phyloP scores from a whole-genome alignment of 768 basidiomycete species.

The Tricholoma sp. region DNA sequence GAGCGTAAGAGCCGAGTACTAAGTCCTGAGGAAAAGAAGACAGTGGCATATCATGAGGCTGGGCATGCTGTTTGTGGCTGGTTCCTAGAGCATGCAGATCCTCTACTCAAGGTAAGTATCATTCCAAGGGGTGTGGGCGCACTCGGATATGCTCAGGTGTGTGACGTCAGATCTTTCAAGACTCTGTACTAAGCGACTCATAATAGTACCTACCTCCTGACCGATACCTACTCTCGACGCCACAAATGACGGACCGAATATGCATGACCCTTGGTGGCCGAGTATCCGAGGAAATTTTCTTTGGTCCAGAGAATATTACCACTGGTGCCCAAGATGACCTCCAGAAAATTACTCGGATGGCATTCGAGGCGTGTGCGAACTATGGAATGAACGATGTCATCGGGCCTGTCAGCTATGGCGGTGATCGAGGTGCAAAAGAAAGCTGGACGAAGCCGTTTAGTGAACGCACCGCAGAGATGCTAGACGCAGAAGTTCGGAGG shows the following conservation, averaged over 20 bases:
- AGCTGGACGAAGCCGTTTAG: slow-evolving; percentile 97
- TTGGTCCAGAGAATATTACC: slow-evolving; percentile 86
- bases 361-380: slow-evolving; percentile 91
- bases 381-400: slow-evolving; percentile 96
- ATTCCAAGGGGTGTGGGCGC: slow-evolving; percentile 96
- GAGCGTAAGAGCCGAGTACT: slow-evolving; percentile 94
- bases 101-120: slow-evolving; percentile 95
- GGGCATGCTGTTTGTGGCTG: slow-evolving; percentile 98
- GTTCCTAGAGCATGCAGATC: slow-evolving; percentile 97
- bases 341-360: slow-evolving; percentile 97
- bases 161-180: slow-evolving; percentile 13
- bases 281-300: slow-evolving; percentile 98
- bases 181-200: slow-evolving; percentile 8
- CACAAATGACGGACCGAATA: slow-evolving; percentile 92
- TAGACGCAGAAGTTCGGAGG: slow-evolving; percentile 88
- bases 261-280: slow-evolving; percentile 99
- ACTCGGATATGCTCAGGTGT: slow-evolving; percentile 91
- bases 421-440: slow-evolving; percentile 78
- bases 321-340: slow-evolving; percentile 98
- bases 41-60: slow-evolving; percentile 98
- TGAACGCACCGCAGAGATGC: slow-evolving; percentile 93
- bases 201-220: slow-evolving; percentile 88
- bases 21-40: slow-evolving; percentile 95
- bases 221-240: slow-evolving; percentile 90
- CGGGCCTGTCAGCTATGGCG: slow-evolving; percentile 95